Conservation (phyloP, 2,329 filamentous ascomycete species). For the Cladophialophora chaetospira region DNA sequence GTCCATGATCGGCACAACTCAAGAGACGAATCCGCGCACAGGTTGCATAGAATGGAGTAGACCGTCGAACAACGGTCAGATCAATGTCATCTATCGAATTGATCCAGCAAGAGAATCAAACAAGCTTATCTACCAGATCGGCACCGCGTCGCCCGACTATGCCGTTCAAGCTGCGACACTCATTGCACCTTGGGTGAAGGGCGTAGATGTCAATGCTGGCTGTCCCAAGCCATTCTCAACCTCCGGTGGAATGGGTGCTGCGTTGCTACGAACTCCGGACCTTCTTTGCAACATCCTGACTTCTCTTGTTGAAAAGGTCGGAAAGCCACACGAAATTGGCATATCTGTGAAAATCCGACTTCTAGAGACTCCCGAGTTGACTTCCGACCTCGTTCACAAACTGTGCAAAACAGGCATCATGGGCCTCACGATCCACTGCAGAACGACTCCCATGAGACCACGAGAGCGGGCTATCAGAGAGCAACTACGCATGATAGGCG, state of each 20-base stretch:
- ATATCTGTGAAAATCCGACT: conserved; percentile 97
- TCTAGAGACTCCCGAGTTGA: conserved; percentile 73
- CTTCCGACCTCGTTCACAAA: conserved; percentile 72
- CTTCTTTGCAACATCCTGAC: conserved; percentile 79
- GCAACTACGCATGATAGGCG: conserved; percentile 80
- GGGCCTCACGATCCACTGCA: conserved; percentile 84
- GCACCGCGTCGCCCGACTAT: conserved; percentile 77
- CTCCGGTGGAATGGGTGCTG: conserved; percentile 91
- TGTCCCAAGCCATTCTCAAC: conserved; percentile 98
- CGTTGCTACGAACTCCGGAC: conserved; percentile 81
- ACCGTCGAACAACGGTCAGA: conserved; percentile 67
- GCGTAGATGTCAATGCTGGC: conserved; percentile 97
- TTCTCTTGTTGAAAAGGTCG: conserved; percentile 76
- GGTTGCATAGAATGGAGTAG: conserved; percentile 84
- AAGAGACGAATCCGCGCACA: conserved; percentile 73
- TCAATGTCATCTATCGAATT: conserved; percentile 73
- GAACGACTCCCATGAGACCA: conserved; percentile 93
- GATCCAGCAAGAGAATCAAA: conserved; percentile 75
- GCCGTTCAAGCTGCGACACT: conserved; percentile 83
- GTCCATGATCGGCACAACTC: conserved; percentile 82
- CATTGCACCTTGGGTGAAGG: conserved; percentile 82
- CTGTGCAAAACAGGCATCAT: conserved; percentile 88
- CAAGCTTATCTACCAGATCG: conserved; percentile 86
- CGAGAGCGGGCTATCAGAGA: conserved; percentile 82
- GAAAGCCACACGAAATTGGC: conserved; percentile 77